Base-by-base conservation (phyloP, 805 yeast species). In the Kuraishia ogatae region DNA sequence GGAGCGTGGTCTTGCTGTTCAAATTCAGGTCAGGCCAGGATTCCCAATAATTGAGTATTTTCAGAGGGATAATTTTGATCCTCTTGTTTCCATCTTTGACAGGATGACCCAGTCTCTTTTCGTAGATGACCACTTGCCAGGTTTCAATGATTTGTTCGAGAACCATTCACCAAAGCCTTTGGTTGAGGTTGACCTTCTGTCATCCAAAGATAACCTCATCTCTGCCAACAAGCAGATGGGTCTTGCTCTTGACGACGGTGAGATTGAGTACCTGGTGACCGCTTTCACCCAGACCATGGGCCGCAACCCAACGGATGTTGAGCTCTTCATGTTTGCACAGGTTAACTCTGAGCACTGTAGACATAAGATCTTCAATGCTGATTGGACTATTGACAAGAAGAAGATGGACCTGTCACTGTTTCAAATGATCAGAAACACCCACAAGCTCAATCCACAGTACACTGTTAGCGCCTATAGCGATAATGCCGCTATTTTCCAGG, bases 341-440 rank as follows among this genome's bases (percentile, higher is more conserved):
- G 99, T 94, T 62, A 94, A 94, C 77, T 91, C 97, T 24, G 99
- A 94, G 74, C 99, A 94, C 75, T 94, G 99, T 77, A 89, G 99
- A 71, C 99, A 94, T 76, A 94, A 94, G 76, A 94, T 94, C 62
- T 94, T 94, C 80, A 94, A 94, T 66, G 99, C 99, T 49, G 96
- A 89, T 64, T 94, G 99, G 99, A 88, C 88, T 60, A 89, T 94
- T 60, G 97, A 94, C 70, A 91, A 89, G 53, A 79, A 81, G 54
- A 73, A 79, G 64, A 88, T 89, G 71, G 84, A 86, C 53, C 66
- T 80, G 64, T 79, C 96, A 20, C 76, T 94, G 62, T 94, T 94
- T 77, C 83, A 88, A 73, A 92, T 94, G 98, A 92, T 94, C 69
- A 83, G 96, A 75, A 91, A 92, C 72, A 94, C 99, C 52, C 96